A percentile compares a stretch with the other conserved stretches of the same genome.
These are phyloP conservation scores for Wickerhamomyces xylosicus DNA, from an alignment of 805 yeast genomes.

Conservation along the genomic window DNA sequence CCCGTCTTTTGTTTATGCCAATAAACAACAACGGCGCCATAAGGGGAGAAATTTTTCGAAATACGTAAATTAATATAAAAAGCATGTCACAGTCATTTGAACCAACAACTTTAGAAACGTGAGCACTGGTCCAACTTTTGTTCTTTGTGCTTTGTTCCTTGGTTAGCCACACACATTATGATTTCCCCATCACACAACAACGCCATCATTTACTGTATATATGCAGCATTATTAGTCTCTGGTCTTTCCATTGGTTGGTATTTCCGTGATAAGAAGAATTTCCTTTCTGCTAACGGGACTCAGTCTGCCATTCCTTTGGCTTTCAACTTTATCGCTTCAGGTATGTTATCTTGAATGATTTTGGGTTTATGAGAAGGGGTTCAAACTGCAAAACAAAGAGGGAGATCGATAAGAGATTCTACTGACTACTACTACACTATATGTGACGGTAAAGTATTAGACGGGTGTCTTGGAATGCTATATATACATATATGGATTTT, in stretches of 20 bases:
- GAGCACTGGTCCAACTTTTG: too few species aligned
- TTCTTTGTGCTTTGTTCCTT: too few species aligned
- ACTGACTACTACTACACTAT: conserved; percentile 7
- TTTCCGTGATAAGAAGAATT: conserved; percentile 40
- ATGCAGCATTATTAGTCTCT: conserved; percentile 39
- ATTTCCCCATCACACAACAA: conserved; percentile 46
- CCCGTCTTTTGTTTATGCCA: too few species aligned
- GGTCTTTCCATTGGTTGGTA: conserved; percentile 56
- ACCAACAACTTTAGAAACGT: too few species aligned
- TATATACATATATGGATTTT: not conserved
- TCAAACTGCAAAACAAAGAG: not conserved
- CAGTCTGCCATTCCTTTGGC: conserved; percentile 75
- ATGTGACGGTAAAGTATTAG: conserved; percentile 6
- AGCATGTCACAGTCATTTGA: too few species aligned
- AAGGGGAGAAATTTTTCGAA: too few species aligned
- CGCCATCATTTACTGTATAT: conserved; percentile 54
- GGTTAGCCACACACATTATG: conserved; percentile 8
- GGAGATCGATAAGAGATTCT: not conserved
- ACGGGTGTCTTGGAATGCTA: conserved; percentile 12
- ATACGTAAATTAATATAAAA: too few species aligned
- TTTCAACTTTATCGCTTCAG: conserved; percentile 83
- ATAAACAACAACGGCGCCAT: too few species aligned
- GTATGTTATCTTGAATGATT: conserved; percentile 35
- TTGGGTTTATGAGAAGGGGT: not conserved
- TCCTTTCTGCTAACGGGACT: conserved; percentile 71